phyloP scores from a whole-genome alignment of 768 basidiomycete species.

The Neoboletus magnificus region DNA sequence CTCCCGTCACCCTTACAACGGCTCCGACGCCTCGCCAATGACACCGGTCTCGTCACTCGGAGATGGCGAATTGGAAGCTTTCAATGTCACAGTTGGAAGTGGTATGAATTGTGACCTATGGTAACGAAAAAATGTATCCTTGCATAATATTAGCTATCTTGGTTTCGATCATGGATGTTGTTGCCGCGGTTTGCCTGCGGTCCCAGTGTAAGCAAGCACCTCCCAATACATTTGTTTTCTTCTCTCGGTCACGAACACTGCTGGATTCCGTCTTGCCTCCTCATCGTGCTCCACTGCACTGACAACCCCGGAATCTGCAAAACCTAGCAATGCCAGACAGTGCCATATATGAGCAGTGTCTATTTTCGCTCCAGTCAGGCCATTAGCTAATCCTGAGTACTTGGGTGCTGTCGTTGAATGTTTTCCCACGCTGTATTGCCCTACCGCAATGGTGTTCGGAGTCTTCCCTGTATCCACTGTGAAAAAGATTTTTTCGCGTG shows the following conservation, averaged over 20 bases:
- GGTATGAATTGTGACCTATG: slow-evolving; percentile 69
- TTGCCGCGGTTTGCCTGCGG: too few species aligned
- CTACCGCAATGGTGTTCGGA: too few species aligned
- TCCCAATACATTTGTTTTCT: neutral
- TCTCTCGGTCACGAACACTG: slow-evolving; percentile 19
- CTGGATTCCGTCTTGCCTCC: slow-evolving; percentile 18
- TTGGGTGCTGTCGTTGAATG: too few species aligned
- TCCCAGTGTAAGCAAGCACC: neutral
- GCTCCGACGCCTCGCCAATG: slow-evolving; percentile 92
- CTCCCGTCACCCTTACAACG: slow-evolving; percentile 78
- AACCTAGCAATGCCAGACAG: neutral
- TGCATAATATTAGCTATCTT: too few species aligned
- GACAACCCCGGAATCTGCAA: slow-evolving; percentile 12
- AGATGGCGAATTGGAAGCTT: slow-evolving; percentile 72
- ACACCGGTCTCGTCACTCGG: slow-evolving; percentile 91
- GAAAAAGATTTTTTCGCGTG: too few species aligned
- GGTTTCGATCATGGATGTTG: too few species aligned
- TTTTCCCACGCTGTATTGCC: too few species aligned
- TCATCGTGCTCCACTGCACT: slow-evolving; percentile 16
- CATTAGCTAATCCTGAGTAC: too few species aligned
- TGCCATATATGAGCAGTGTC: too few species aligned
- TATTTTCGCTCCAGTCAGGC: too few species aligned
- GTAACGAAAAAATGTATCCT: slow-evolving; percentile 64
- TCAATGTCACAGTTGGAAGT: too few species aligned
- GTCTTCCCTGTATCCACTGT: too few species aligned